Evolutionary conservation across 2,329 filamentous ascomycete species (phyloP).

Genomic region (Trichoderma polysporum): DNA sequence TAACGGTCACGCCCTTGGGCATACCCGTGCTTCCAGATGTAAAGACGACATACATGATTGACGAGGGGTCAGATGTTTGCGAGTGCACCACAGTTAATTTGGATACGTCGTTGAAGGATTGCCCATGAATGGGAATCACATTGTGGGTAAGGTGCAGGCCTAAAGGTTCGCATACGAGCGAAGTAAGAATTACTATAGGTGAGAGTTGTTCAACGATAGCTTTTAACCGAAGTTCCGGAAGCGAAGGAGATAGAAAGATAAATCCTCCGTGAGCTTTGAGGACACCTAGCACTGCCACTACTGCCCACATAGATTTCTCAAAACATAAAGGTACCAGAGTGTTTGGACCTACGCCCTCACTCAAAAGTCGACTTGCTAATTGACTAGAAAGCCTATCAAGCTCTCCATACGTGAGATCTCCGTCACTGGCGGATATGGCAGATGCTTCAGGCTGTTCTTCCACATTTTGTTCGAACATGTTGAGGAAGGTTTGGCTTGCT

Average conservation of each 20-base stretch:
- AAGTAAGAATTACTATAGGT: too few relatives aligned
- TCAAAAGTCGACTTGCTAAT: constrained; percentile 33
- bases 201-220: too few relatives aligned
- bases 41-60: background rate
- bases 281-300: constrained; percentile 28
- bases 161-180: too few relatives aligned
- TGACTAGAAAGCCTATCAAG: constrained; percentile 41
- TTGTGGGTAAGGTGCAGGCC: too few relatives aligned
- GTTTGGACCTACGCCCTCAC: constrained; percentile 28
- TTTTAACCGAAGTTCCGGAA: background rate
- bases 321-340: constrained; percentile 34
- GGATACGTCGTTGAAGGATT: too few relatives aligned
- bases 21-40: constrained; percentile 22
- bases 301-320: constrained; percentile 27
- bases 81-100: too few relatives aligned
- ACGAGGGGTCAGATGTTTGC: background rate
- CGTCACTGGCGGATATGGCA: too few relatives aligned
- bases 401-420: too few relatives aligned
- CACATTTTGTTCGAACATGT: too few relatives aligned
- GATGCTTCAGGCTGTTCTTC: too few relatives aligned
- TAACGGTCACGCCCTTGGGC: constrained; percentile 52
- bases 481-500: too few relatives aligned
- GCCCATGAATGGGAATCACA: too few relatives aligned
- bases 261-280: constrained; percentile 30
- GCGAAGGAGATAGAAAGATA: constrained; percentile 25